Percentiles rank a stretch among this genome's conserved stretches.
Evolutionary conservation across 768 basidiomycete genomes (phyloP).

Genomic region (Russula sp.): DNA sequence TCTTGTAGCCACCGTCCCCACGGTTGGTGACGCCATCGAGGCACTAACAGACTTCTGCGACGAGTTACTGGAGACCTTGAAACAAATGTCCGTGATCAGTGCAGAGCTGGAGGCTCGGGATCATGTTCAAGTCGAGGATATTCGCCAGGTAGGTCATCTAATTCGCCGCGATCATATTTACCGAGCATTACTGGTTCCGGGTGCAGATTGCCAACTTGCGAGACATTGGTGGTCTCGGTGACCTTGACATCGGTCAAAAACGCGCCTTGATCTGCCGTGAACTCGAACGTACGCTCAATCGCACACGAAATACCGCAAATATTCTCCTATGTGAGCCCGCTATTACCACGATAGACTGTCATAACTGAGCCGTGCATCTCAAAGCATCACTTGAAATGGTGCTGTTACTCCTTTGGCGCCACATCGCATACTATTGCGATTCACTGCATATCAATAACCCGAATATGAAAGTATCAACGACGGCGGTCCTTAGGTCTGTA

Average conservation of each 20-base stretch:
- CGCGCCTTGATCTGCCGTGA: slow-evolving; percentile 61
- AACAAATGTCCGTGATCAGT: slow-evolving; percentile 63
- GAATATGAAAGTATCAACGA: slow-evolving; percentile 44
- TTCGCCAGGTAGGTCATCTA: slow-evolving; percentile 56
- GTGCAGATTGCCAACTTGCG: slow-evolving; percentile 48
- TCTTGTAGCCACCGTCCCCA: slow-evolving; percentile 64
- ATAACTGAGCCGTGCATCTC: not conserved
- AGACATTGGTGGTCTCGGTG: slow-evolving; percentile 57
- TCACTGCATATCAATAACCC: slow-evolving; percentile 39
- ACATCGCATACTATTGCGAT: slow-evolving; percentile 63
- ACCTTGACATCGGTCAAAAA: slow-evolving; percentile 67
- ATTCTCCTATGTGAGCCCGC: slow-evolving; percentile 52
- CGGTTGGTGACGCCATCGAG: slow-evolving; percentile 69
- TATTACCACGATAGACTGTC: not conserved
- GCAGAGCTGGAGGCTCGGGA: slow-evolving; percentile 71
- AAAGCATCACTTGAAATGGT: slow-evolving; percentile 74
- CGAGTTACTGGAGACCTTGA: slow-evolving; percentile 58
- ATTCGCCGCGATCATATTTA: not conserved
- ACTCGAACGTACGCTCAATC: slow-evolving; percentile 47
- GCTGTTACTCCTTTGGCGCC: slow-evolving; percentile 77
- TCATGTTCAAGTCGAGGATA: slow-evolving; percentile 66
- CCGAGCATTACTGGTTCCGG: not conserved
- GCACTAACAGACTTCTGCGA: slow-evolving; percentile 59
- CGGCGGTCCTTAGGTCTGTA: slow-evolving; percentile 54
- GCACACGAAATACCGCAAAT: slow-evolving; percentile 48